Base-by-base conservation (phyloP, 1,284 basidiomycete genomes). In the Heterobasidion parviporum region DNA sequence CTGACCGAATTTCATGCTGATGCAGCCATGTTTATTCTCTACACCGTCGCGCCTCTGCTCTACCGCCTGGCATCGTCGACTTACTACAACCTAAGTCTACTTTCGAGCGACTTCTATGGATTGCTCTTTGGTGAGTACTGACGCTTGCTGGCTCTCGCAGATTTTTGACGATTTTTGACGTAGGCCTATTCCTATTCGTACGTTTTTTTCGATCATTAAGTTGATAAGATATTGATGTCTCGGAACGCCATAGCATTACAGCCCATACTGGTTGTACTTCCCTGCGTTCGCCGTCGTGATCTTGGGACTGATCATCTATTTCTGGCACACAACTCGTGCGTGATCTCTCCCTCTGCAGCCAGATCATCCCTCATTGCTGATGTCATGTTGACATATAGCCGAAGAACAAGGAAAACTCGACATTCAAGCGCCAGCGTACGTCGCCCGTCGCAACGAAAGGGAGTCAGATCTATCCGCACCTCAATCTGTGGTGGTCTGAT, bases 71-170 rank as follows among this genome's bases (percentile, higher is more conserved):
- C 89, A 6, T 92, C 89, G 1, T 89, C 88, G 20, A 81, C 87
- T 9, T 93, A 84, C 73, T 93, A 85, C 72, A 93, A 93, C 64
- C 76, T 93, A 59, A 88, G 84, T 62, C 70, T 94, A 14, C 79
- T 94, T 18, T 87, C 91, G 15, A 86, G 85, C 66, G 89, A 93
- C 70, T 94, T 93, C 63, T 94, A 87, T 66, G 88, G 90, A 18
- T 76, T 94, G 53, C 72, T 92, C 20, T 90, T 94, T 64, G 91
- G 89, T 80, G 61, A 54, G 78, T 16, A 38, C 43, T 53, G 15
- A 8, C 34, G 20, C 36, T 53, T 12, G 45, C 14, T 52, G n/a
- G 16, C 51, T 54, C 18, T 57, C 18, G 12, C 15, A 3, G 33
- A 3, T 18, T 8, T 18, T 53, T 20, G 48, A 34, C 50, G 34